Evolutionary conservation across 495 filamentous ascomycete species (phyloP), one percentile per base, ranked within the genome.

Genomic region (Lophium mytilinum): DNA sequence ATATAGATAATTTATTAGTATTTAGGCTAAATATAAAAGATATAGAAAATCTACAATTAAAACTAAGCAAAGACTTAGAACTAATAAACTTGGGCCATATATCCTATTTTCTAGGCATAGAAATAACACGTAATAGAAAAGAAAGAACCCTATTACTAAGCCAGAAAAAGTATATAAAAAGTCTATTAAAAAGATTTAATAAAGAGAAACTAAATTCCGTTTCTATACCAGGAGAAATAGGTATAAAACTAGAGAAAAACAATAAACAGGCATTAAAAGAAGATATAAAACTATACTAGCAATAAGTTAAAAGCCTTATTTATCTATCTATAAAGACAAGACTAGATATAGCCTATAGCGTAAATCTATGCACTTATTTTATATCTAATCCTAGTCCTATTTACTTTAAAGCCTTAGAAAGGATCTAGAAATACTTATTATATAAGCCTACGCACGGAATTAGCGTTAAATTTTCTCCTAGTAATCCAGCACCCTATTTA

Each of bases 61-160:
- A 48, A 4, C n/a, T 48, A 48, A 21, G 11, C 4, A 48, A 19
- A 48, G 30, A 48, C 19, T 24, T 48, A 48, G 45, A 48, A 18
- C 7, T n/a, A 19, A 48, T 4, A 5, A 48, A 48, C 19, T 21
- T 48, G 18, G 45, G 45, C 12, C 14, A 1, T 5, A 24, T 24
- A 5, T 15, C 14, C 18, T 48, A 48, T 18, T 48, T 48, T 18
- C 45, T 48, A 5, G 4, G 45, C 17, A 48, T 48, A 18, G 45
- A 48, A 48, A 48, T 48, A 15, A 48, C 45, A 19, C 17, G 45
- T 12, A 48, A 48, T 48, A n/a, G 45, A 48, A 48, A 48, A 48
- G 18, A 48, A 4, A n/a, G 18, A 48, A 5, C 30, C 1, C 11
- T 48, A 5, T 12, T 19, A 48, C 30, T 48, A 48, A 30, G 24